Percentiles rank a stretch among this genome's conserved stretches.
Conservation (phyloP, 441 rosid species). For the Cnidoscolus chayamansa region DNA sequence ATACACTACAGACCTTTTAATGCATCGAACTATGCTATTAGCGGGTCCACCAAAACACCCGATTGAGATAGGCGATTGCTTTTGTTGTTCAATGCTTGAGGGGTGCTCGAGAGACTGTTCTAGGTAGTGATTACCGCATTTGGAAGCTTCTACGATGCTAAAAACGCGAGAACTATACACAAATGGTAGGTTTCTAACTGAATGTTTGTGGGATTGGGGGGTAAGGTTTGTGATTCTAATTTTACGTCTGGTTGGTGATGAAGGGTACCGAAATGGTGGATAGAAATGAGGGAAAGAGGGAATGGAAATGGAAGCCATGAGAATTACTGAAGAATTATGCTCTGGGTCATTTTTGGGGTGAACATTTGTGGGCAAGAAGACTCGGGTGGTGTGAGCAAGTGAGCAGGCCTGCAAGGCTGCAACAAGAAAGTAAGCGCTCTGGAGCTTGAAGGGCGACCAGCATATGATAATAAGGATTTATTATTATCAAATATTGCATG, state of each 20-base stretch:
- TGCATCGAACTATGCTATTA: slow-evolving; percentile 31
- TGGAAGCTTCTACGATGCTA: slow-evolving; percentile 28
- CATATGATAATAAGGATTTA: no score
- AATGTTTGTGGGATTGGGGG: slow-evolving; percentile 13
- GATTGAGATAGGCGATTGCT: slow-evolving; percentile 26
- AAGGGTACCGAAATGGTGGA: slow-evolving; percentile 26
- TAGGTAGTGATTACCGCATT: slow-evolving; percentile 21
- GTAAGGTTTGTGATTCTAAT: slow-evolving; percentile 29
- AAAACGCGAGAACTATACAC: slow-evolving; percentile 27
- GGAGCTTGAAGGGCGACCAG: no score
- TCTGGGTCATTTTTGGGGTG: slow-evolving; percentile 16
- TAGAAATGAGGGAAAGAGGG: slow-evolving; percentile 40
- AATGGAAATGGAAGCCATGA: slow-evolving; percentile 53
- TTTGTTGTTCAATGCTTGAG: slow-evolving; percentile 24
- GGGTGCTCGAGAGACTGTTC: slow-evolving; percentile 22
- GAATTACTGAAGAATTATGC: slow-evolving; percentile 1
- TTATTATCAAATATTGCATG: no score
- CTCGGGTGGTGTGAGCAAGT: background rate
- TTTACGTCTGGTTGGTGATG: slow-evolving; percentile 30
- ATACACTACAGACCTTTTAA: slow-evolving; percentile 49
- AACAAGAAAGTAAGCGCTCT: no score
- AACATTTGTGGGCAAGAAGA: background rate
- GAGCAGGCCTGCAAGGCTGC: slow-evolving; percentile 7
- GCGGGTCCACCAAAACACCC: slow-evolving; percentile 26
- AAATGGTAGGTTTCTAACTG: slow-evolving; percentile 24